Evolutionary conservation across 1,284 basidiomycete species (phyloP), one percentile per base, ranked within the genome.

Genomic region (Peniophora sp.): DNA sequence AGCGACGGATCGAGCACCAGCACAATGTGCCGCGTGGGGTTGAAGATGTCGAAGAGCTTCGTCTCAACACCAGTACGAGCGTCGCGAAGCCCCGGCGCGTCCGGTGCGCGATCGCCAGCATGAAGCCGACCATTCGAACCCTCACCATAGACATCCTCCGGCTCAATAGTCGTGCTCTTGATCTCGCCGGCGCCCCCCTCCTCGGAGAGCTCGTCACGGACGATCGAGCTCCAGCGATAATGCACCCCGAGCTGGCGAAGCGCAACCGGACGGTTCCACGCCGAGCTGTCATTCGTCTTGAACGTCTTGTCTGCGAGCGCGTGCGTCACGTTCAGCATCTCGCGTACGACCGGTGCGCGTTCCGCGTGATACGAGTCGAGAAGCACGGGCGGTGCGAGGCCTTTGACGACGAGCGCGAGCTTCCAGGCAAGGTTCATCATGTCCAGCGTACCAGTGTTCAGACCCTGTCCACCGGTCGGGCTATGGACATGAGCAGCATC

Each of bases 361-460:
- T 71, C 72, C 3, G 56, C 23, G n/a, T 58, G 61, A 50, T 71
- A 70, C 0, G 69, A 64, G 2, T 63, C 58, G 2, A 74, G 62
- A 14, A 74, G 61, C 1, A 59, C 53, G 0, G 41, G 19, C 0
- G 64, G 56, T 3, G 72, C 59, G 25, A 65, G 53, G 2, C 61
- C 61, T 27, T 69, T 68, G 25, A 63, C 48, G 23, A 70, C 69
- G 8, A 71, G 55, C 3, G 68, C 61, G 22, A 74, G 50, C 47
- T 75, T 74, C 73, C 72, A 75, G 0, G 58, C 65, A 1, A 74
- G 56, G 50, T 74, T 75, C 49, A 67, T 60, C 9, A 52, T 51
- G 34, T 58, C 56, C 24, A 49, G 48, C 16, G 54, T 51, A 17
- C 54, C 54, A 5, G 52, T 54, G 36, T 57, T 57, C 55, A 56